A percentile compares a stretch with the other conserved stretches of the same genome.
Evolutionary conservation across 2,329 filamentous ascomycete species (phyloP).

Genomic region (Remersonia thermophila): DNA sequence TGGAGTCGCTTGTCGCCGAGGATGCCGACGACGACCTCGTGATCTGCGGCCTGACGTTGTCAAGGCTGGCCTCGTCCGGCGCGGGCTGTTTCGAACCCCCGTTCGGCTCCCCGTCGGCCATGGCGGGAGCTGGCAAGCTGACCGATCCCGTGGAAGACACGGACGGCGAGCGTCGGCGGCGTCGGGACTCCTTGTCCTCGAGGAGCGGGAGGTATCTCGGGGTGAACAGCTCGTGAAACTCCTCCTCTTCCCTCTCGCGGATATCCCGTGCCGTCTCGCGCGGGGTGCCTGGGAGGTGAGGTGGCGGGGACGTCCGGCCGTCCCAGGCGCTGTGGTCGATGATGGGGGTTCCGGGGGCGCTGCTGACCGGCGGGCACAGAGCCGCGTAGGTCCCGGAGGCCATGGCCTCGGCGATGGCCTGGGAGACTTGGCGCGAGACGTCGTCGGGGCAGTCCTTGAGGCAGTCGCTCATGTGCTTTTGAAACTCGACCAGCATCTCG

Average conservation of each 20-base stretch:
- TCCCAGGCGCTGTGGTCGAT: slow-evolving; percentile 12
- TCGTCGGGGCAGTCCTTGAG: slow-evolving; percentile 35
- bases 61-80: too few relatives aligned
- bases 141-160: neutral
- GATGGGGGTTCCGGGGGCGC: slow-evolving; percentile 14
- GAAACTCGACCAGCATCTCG: slow-evolving; percentile 45
- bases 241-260: slow-evolving; percentile 36
- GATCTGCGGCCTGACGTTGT: slow-evolving; percentile 28
- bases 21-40: slow-evolving; percentile 39
- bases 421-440: slow-evolving; percentile 34
- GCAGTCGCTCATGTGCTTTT: slow-evolving; percentile 38
- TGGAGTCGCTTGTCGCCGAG: slow-evolving; percentile 42
- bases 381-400: slow-evolving; percentile 30
- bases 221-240: slow-evolving; percentile 51
- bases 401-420: slow-evolving; percentile 33
- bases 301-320: slow-evolving; percentile 26
- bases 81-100: too few relatives aligned
- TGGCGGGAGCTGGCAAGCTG: slow-evolving; percentile 2
- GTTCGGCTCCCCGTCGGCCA: neutral
- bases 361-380: slow-evolving; percentile 25
- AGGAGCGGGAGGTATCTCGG: slow-evolving; percentile 51
- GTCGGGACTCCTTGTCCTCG: slow-evolving; percentile 29
- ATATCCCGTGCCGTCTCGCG: slow-evolving; percentile 20
- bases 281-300: slow-evolving; percentile 28
- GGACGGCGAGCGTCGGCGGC: neutral